A percentile compares a stretch with the other conserved stretches of the same genome.
Conservation (phyloP, 495 filamentous ascomycete genomes). For the Penicillium paradoxum region DNA sequence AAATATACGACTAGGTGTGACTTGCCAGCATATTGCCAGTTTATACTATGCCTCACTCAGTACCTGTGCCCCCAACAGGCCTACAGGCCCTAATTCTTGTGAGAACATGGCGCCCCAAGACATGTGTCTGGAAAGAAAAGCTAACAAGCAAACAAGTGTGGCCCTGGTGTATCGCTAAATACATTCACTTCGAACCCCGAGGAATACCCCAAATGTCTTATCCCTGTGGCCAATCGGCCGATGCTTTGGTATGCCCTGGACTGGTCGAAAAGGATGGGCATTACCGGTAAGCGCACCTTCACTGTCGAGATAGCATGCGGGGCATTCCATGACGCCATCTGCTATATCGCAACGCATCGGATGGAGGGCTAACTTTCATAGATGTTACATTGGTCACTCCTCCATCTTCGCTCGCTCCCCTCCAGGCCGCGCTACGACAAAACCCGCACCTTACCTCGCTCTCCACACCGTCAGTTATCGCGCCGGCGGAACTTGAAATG, state of each 20-base stretch:
- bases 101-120: conserved; percentile 22
- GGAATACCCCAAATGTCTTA: conserved; percentile 69
- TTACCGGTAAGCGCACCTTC: conserved; percentile 55
- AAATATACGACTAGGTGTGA: neutral
- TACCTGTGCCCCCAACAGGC: conserved; percentile 66
- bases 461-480: conserved; percentile 66
- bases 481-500: conserved; percentile 64
- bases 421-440: conserved; percentile 74
- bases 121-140: neutral
- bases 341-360: neutral
- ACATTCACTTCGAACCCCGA: conserved; percentile 89
- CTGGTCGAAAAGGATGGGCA: conserved; percentile 80
- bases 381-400: conserved; percentile 83
- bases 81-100: conserved; percentile 85
- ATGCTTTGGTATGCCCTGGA: conserved; percentile 96
- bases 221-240: conserved; percentile 89
- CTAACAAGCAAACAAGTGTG: conserved; percentile 6
- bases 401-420: conserved; percentile 62
- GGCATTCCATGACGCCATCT: neutral
- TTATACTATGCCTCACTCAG: conserved; percentile 12
- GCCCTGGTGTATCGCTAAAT: conserved; percentile 81
- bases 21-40: neutral
- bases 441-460: conserved; percentile 83
- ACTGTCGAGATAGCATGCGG: neutral
- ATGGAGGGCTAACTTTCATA: conserved; percentile 25